Base-by-base conservation (phyloP, 2,329 filamentous ascomycete genomes). In the Neopestalotiopsis sp. region DNA sequence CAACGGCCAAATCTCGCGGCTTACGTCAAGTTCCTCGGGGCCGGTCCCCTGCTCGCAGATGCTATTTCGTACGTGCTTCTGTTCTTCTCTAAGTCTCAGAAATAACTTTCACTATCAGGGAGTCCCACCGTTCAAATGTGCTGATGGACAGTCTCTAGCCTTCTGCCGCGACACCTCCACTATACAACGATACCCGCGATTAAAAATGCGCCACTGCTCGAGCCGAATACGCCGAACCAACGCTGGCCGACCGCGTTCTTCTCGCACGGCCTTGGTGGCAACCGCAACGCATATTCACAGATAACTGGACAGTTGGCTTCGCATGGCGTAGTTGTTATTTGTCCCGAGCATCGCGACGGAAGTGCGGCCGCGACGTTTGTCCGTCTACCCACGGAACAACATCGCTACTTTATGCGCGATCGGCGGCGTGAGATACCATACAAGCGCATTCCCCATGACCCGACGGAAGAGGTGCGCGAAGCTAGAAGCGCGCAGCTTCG, bases 181-280 rank as follows among this genome's bases (percentile, higher is more conserved):
- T 93, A 91, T 77, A 89, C 92, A 61, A 86, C 89, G 1, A 91
- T 95, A 32, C 92, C 92, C 5, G 92, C 89, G 32, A 85, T 89
- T 72, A 90, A 92, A 73, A 93, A 94, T 77, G 92, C 92, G 12
- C 84, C 86, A 5, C 79, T 95, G 7, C 85, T 90, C 76, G 69
- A 83, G 69, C 75, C 89, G 69, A 75, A 82, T 12, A 81, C 83
- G 3, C 75, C 82, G 4, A 80, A 82, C 69, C 82, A 84, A 68
- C 84, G 89, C 81, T 96, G 93, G 91, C 94, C 94, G 0, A 92
- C 94, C 0, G 90, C 94, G 83, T 84, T 97, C 71, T 97, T 97
- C 80, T 96, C 93, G 1, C 94, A 97, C 77, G 94, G 94, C 0
- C 84, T 97, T 1, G 94, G 92, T 49, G 94, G 94, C 49, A 91